phyloP scores from a whole-genome alignment of 2,329 filamentous ascomycete species.

The Didymella segeticola region DNA sequence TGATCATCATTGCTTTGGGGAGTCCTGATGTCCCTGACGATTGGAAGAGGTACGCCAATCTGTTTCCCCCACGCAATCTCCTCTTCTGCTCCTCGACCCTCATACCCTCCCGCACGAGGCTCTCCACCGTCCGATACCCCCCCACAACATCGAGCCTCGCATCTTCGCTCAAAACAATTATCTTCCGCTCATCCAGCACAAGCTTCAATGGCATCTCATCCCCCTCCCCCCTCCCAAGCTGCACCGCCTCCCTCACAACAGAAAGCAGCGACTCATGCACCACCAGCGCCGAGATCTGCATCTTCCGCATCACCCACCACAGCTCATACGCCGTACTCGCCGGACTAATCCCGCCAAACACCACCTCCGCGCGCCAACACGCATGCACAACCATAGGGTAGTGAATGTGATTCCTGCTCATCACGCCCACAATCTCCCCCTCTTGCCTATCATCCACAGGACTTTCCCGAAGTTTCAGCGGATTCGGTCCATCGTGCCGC shows the following conservation, averaged over 20 bases:
- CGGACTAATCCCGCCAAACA: slow-evolving; percentile 43
- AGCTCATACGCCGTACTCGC: slow-evolving; percentile 40
- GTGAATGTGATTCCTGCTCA: slow-evolving; percentile 40
- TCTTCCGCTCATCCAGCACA: slow-evolving; percentile 30
- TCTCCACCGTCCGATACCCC: slow-evolving; percentile 34
- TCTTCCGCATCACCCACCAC: slow-evolving; percentile 43
- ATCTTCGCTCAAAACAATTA: slow-evolving; percentile 38
- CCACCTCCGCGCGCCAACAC: slow-evolving; percentile 38
- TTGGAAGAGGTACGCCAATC: slow-evolving; percentile 41
- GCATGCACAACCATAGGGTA: slow-evolving; percentile 42
- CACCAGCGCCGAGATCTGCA: slow-evolving; percentile 40
- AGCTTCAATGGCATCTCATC: slow-evolving; percentile 31
- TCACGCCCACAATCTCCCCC: slow-evolving; percentile 40
- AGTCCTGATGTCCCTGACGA: slow-evolving; percentile 40
- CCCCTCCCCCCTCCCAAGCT: slow-evolving; percentile 32
- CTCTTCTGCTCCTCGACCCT: slow-evolving; percentile 25
- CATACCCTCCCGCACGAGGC: slow-evolving; percentile 29
- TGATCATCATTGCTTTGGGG: slow-evolving; percentile 45
- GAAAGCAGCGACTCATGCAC: slow-evolving; percentile 37
- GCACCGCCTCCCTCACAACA: slow-evolving; percentile 33
- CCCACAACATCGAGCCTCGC: slow-evolving; percentile 22
- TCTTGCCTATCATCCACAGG: slow-evolving; percentile 33
- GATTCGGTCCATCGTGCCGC: slow-evolving; percentile 38
- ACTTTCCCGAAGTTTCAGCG: slow-evolving; percentile 25
- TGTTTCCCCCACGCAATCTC: slow-evolving; percentile 32